Conservation (phyloP, 306 rosid genomes). For the Lagenaria siceraria region DNA sequence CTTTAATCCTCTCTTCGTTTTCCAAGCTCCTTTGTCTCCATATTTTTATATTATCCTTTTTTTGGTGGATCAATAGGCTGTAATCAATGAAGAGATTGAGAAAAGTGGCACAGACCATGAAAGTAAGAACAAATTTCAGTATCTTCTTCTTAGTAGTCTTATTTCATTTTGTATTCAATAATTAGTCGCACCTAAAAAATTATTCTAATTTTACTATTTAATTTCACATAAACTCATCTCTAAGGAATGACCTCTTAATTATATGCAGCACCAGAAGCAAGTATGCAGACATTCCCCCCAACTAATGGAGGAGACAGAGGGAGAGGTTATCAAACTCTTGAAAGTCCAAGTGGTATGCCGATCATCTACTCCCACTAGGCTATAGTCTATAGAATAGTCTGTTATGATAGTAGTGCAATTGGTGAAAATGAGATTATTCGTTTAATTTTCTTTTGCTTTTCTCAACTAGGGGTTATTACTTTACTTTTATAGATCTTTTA, state of each 20-base stretch:
- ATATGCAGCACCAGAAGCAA: slow-evolving; percentile 50
- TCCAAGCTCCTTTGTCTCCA: neutral
- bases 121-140: slow-evolving; percentile 30
- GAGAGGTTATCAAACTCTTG: slow-evolving; percentile 63
- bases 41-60: neutral
- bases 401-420: neutral
- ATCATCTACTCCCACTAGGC: neutral
- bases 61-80: slow-evolving; percentile 41
- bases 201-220: neutral
- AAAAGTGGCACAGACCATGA: slow-evolving; percentile 35
- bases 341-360: slow-evolving; percentile 43
- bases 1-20: neutral
- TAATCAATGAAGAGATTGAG: slow-evolving; percentile 25
- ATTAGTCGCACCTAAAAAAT: neutral
- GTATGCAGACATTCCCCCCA: slow-evolving; percentile 78
- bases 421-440: neutral
- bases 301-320: slow-evolving; percentile 47
- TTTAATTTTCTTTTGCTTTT: neutral
- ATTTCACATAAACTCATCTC: neutral
- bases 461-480: neutral
- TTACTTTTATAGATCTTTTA: neutral
- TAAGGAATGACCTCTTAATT: neutral
- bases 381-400: neutral
- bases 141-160: neutral
- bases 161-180: neutral